phyloP scores from a whole-genome alignment of 306 rosid genomes.

The Cucurbita argyrosperma region DNA sequence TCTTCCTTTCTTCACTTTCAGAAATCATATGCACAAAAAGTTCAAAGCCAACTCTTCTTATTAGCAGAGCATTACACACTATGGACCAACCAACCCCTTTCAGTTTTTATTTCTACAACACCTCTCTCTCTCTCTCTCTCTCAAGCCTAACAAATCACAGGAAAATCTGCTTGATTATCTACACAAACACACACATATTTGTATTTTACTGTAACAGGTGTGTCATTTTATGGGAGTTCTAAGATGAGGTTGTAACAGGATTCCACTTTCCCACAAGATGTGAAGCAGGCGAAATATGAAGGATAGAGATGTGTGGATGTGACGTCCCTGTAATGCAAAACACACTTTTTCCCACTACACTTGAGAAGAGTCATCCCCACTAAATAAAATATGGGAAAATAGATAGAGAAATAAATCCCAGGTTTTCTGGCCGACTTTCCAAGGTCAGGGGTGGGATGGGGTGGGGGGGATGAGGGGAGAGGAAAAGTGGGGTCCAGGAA shows the following conservation, averaged over 20 bases:
- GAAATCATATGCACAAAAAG: neutral
- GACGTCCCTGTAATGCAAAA: conserved; percentile 40
- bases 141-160: neutral
- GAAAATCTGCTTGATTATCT: neutral
- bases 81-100: neutral
- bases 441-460: neutral
- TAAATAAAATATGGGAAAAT: neutral
- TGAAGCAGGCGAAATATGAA: conserved; percentile 51
- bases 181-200: neutral
- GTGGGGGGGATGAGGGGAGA: conserved; percentile 9
- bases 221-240: neutral
- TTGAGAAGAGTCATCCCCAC: neutral
- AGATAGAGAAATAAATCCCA: conserved; percentile 24
- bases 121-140: neutral
- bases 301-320: conserved; percentile 59
- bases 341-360: conserved; percentile 7
- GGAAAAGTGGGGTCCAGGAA: conserved; percentile 18
- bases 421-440: conserved; percentile 62
- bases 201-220: neutral
- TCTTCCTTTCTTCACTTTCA: neutral
- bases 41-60: neutral
- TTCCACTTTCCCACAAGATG: conserved; percentile 26
- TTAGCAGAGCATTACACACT: neutral
- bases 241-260: conserved; percentile 37
- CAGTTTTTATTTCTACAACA: neutral